phyloP scores from a whole-genome alignment of 495 filamentous ascomycete genomes.

The Aspergillus haitiensis region DNA sequence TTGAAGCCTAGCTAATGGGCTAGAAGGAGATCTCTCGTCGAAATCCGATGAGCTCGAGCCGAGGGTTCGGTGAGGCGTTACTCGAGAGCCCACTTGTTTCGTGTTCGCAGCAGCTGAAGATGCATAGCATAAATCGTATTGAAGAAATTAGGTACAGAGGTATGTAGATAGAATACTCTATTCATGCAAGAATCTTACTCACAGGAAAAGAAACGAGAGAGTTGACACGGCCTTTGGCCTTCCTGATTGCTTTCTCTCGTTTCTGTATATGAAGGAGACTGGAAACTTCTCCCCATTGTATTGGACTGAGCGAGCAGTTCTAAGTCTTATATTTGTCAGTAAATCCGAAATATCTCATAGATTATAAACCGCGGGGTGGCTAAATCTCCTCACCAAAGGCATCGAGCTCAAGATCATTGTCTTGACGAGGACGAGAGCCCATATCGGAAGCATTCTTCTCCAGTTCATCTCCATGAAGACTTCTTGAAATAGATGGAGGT shows the following conservation, averaged over 20 bases:
- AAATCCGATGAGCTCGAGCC: conserved; percentile 35
- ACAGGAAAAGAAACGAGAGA: conserved; percentile 37
- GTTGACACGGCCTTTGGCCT: conserved; percentile 12
- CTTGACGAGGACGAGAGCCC: conserved; percentile 2
- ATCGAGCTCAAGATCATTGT: conserved; percentile 41
- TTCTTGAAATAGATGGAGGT: conserved; percentile 13
- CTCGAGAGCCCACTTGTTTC: conserved; percentile 24
- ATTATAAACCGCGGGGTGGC: background rate
- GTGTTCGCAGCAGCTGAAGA: conserved; percentile 11
- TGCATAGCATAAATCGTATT: background rate
- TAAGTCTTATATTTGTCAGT: conserved; percentile 32
- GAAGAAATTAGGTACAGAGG: background rate
- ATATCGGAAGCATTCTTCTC: background rate
- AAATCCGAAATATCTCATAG: background rate
- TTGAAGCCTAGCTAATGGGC: conserved; percentile 33
- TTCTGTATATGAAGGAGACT: background rate
- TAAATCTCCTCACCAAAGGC: conserved; percentile 47
- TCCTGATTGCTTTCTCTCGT: background rate
- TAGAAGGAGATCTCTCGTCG: conserved; percentile 28
- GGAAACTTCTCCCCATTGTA: conserved; percentile 1
- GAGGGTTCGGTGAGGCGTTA: conserved; percentile 26
- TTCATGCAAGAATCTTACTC: conserved; percentile 12
- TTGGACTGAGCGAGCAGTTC: conserved; percentile 40
- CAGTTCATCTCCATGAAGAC: conserved; percentile 2
- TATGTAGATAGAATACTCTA: too few species aligned